Base-by-base conservation (phyloP, 495 filamentous ascomycete genomes). In the Tetracladium marchalianum region DNA sequence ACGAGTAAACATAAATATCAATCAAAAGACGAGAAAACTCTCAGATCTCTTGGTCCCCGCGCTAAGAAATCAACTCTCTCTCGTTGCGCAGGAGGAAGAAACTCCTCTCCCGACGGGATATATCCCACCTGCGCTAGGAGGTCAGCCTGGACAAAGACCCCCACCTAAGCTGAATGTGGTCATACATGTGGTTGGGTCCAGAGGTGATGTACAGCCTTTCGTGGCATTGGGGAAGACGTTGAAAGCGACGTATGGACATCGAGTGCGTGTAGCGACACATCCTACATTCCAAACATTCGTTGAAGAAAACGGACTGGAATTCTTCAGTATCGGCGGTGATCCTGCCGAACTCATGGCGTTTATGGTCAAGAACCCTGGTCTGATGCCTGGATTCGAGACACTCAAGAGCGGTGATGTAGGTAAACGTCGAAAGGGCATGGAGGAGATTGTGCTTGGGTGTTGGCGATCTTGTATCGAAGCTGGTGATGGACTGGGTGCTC, bases 351-450 rank as follows among this genome's bases (percentile, higher is more conserved):
- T 92, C 18, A 92, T 92, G 85, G 76, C 81, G 2, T 90, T 85
- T 54, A 88, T 90, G 85, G 84, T 89, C 16, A 86, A 87, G 58
- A 87, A 92, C 61, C 82, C 84, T 11, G 82, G 85, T 1, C 66
- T 92, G 45, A 81, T 89, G 63, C 85, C 85, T 0, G 76, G 76
- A 11, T 67, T 89, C 38, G 70, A 80, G 40, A 71, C 79, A 4
- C 63, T 90, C 15, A 73, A 75, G 36, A 76, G 68, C 35, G 85
- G 85, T 10, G 84, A 85, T 44, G 75, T 90, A 32, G 70, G 69
- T 1, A 70, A 75, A 50, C 68, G 80, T n/a, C 70, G 83, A 17
- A 70, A 70, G 24, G 77, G 75, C 7, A 85, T 90, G 70, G 77
- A 73, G 39, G 66, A 78, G 42, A 84, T 87, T 43, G 69, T 90